These are phyloP conservation scores for Teratosphaeria nubilosa DNA, from an alignment of 2,329 filamentous ascomycete genomes.

Conservation along the genomic window DNA sequence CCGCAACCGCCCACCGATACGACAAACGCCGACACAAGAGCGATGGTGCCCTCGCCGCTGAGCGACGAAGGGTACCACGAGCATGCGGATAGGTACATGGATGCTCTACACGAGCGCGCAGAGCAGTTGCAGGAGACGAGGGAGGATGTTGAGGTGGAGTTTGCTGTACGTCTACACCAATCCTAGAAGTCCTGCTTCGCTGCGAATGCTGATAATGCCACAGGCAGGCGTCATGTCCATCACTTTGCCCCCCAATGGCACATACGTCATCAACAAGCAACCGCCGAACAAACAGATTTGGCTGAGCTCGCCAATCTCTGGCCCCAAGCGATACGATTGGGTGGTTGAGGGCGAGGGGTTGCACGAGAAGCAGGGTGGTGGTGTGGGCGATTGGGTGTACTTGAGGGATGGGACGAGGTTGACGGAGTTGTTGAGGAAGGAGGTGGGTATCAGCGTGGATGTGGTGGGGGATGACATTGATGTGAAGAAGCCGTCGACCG, in stretches of 20 bases:
- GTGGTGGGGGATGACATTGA: constrained; percentile 3
- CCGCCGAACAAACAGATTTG: constrained; percentile 96
- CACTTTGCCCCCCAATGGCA: constrained; percentile 57
- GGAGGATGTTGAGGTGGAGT: constrained; percentile 79
- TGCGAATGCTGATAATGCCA: not conserved
- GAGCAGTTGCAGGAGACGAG: constrained; percentile 65
- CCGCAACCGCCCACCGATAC: constrained; percentile 28
- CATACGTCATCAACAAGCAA: constrained; percentile 96
- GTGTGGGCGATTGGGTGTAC: constrained; percentile 74
- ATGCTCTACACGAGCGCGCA: constrained; percentile 46
- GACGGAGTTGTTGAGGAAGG: constrained; percentile 60
- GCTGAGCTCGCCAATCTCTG: constrained; percentile 83
- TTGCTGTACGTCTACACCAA: constrained; percentile 51
- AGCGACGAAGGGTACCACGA: constrained; percentile 65
- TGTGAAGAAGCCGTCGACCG: not conserved
- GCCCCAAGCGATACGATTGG: constrained; percentile 92
- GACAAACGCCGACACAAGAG: constrained; percentile 18
- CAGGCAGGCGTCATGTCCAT: constrained; percentile 82
- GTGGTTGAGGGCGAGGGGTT: constrained; percentile 63
- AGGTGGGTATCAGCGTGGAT: constrained; percentile 59
- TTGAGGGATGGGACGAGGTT: constrained; percentile 70
- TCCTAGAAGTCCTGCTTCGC: not conserved
- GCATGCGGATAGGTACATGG: constrained; percentile 65
- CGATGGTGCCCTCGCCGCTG: constrained; percentile 43
- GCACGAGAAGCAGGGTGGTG: constrained; percentile 68